Base-by-base conservation (phyloP, 129 eudicot genomes). In the Flaveria brownii region DNA sequence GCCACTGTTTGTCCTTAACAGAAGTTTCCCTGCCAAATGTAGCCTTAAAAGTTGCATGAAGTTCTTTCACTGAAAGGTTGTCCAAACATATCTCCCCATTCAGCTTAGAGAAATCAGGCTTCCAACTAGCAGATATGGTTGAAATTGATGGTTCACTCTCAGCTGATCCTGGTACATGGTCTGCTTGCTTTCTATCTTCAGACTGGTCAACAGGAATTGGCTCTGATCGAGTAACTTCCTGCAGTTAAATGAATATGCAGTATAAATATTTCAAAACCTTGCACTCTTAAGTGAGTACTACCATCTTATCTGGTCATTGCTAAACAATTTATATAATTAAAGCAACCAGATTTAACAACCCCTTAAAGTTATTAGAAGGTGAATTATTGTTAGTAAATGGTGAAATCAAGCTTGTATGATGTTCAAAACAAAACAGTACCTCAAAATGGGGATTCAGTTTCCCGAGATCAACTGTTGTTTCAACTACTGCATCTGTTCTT, bases 1-100 rank as follows among this genome's bases (percentile, higher is more conserved):
- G 97, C 99, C 99, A 95, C 76, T 87, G 93, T 59, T 95, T 95
- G 84, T 95, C 99, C 81, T 95, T 95, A 60, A 87, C 96, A 71
- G 97, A 86, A 75, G 99, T 95, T 78, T 89, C 92, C 75, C 99
- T 87, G 18, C 99, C 99, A 84, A 95, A 95, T 43, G 97, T 85
- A 41, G 99, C 99, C 81, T 66, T 87, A 63, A 91, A 95, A 75
- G 96, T 95, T 74, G 93, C 99, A 68, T 91, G 99, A 82, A 95
- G 96, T 80, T 91, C 99, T 82, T 81, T 86, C 47, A 95, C 97
- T 56, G 96, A 79, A 43, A 95, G 91, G 43, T 83, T 85, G 74
- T 95, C 96, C 65, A 95, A 76, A 78, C 86, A 73, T 68, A 95
- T 87, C 82, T 91, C 86, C 74, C 97, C 97, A 50, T 86, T 82